Percentiles rank a stretch among this genome's conserved stretches.
phyloP scores from a whole-genome alignment of 257 asterid species.

The Gentiana straminea region DNA sequence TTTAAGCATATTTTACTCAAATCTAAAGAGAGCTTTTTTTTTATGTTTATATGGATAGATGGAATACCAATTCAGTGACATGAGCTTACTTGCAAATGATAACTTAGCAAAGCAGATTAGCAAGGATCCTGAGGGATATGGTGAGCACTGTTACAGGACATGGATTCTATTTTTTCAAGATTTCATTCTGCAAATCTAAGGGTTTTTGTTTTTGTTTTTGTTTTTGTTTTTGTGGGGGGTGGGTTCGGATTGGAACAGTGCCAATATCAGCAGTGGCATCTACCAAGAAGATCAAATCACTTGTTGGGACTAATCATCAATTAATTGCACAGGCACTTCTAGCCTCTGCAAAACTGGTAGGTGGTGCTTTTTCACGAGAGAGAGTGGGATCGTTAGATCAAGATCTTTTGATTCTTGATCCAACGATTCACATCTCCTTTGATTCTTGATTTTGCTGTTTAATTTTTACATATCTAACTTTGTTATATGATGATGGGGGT shows the following conservation, averaged over 20 bases:
- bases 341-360: slow-evolving; percentile 74
- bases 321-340: slow-evolving; percentile 74
- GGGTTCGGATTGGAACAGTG: slow-evolving; percentile 29
- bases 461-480: not conserved
- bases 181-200: too few species aligned
- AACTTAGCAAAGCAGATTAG: slow-evolving; percentile 62
- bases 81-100: slow-evolving; percentile 94
- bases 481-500: not conserved
- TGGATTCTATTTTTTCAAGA: not conserved
- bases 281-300: slow-evolving; percentile 86
- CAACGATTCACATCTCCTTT: not conserved
- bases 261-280: slow-evolving; percentile 67
- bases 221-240: too few species aligned
- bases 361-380: slow-evolving; percentile 3
- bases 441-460: not conserved
- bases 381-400: too few species aligned
- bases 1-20: not conserved
- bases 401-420: too few species aligned
- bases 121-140: slow-evolving; percentile 85
- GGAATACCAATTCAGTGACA: slow-evolving; percentile 88
- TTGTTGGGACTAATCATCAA: slow-evolving; percentile 41
- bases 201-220: not conserved
- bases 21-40: not conserved
- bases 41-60: slow-evolving; percentile 34
- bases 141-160: slow-evolving; percentile 25